Evolutionary conservation across 2,329 filamentous ascomycete species (phyloP).

Genomic region (Tolypocladium cylindrosporum): DNA sequence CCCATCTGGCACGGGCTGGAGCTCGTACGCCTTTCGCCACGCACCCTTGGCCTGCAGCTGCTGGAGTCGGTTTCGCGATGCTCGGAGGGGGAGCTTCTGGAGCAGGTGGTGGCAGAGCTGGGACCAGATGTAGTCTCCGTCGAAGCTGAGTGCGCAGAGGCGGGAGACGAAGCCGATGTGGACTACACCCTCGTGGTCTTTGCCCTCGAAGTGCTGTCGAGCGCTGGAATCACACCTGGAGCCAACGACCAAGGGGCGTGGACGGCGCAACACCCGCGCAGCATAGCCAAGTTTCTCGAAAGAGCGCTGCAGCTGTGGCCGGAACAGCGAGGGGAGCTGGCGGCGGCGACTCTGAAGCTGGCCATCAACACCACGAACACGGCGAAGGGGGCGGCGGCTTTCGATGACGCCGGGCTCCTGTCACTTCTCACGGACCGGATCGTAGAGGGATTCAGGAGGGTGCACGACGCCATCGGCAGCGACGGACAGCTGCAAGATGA

Average conservation of each 20-base stretch:
- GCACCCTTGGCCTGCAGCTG: conserved; percentile 52
- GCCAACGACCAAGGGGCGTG: conserved; percentile 11
- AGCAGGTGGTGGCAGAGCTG: conserved; percentile 18
- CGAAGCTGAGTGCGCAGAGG: conserved; percentile 10
- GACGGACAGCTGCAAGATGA: conserved; percentile 38
- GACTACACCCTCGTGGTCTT: conserved; percentile 35
- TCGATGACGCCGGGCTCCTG: conserved; percentile 51
- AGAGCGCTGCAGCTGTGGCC: conserved; percentile 20
- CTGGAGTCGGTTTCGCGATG: conserved; percentile 35
- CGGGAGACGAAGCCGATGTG: conserved; percentile 12
- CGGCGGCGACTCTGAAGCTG: conserved; percentile 37
- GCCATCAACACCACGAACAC: conserved; percentile 83
- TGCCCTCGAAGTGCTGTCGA: conserved; percentile 24
- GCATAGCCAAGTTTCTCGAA: conserved; percentile 18
- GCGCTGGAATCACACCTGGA: conserved; percentile 10
- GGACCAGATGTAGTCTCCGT: conserved; percentile 15
- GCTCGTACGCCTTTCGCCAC: conserved; percentile 46
- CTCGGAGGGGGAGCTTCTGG: conserved; percentile 16
- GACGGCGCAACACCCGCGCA: conserved; percentile 15
- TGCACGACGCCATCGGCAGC: conserved; percentile 36
- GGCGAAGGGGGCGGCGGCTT: conserved; percentile 58
- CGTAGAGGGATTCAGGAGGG: conserved; percentile 37
- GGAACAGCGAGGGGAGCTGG: conserved; percentile 13
- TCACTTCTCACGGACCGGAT: conserved; percentile 37
- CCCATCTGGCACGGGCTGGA: conserved; percentile 49